Base-by-base conservation (phyloP, 495 filamentous ascomycete species). In the Emericellopsis terricola region DNA sequence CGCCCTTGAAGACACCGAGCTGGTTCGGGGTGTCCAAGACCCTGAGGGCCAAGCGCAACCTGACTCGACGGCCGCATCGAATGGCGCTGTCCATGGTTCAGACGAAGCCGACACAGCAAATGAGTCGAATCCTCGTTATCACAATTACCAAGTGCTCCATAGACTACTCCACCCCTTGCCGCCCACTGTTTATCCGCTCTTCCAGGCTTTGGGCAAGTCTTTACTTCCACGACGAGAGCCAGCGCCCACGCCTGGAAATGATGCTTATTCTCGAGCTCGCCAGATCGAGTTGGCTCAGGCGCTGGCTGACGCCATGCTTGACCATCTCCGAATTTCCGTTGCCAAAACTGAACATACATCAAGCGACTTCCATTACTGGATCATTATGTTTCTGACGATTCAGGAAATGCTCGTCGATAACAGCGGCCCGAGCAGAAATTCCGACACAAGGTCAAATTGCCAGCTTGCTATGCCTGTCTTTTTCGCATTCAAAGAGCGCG, bases 391-490 rank as follows among this genome's bases (percentile, higher is more conserved):
- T 10, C 74, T 76, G 30, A 74, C 78, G 0, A 57, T 91, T 26
- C 75, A 75, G 20, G 77, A 83, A 40, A 62, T 92, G 46, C 57
- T 93, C 30, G 70, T 86, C 39, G 86, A 92, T 6, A 30, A 19
- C 13, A 16, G 4, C 34, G 29, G 15, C 26, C 45, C 50, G 13
- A 36, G 39, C 23, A 61, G 64, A 29, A 54, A 57, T 10, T 48
- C 57, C 30, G 78, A 81, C 14, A 74, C n/a, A n/a, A n/a, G 73
- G 3, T 56, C 62, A 3, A 57, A 52, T n/a, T 52, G 67, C 3
- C 73, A 79, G 40, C 71, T 81, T 19, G 68, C 94, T 29, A 81
- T 81, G 6, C 64, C 86, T 11, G 76, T 94, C 19, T 51, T 94
- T 20, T 67, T 85, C 41, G 75, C 80, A 11, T 94, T 96, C 58